Percentiles rank a stretch among this genome's conserved stretches.
Conservation (phyloP, 2,329 filamentous ascomycete species). For the Pestalotiopsis fici region DNA sequence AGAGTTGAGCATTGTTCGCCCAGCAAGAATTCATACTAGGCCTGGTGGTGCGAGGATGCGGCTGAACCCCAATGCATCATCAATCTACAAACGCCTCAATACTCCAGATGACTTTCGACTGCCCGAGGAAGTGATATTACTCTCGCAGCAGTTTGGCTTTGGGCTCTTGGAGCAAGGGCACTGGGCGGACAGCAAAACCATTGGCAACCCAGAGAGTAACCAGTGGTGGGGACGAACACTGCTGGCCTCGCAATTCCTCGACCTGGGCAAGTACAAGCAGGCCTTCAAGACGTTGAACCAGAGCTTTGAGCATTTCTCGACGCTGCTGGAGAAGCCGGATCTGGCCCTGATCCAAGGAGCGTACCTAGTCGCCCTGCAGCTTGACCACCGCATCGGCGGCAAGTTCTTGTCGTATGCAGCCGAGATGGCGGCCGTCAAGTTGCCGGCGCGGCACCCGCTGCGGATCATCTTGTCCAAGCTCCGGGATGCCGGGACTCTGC, state of each 20-base stretch:
- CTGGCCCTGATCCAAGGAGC: background rate
- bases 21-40: background rate
- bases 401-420: constrained; percentile 6
- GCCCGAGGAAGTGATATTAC: constrained; percentile 7
- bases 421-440: constrained; percentile 7
- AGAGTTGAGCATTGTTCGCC: background rate
- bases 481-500: background rate
- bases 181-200: background rate
- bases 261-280: constrained; percentile 5
- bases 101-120: background rate
- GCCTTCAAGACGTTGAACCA: background rate
- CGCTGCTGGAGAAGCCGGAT: constrained; percentile 3
- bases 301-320: constrained; percentile 4
- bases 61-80: background rate
- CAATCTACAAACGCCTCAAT: background rate
- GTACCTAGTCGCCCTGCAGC: constrained; percentile 1
- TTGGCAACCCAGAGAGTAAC: constrained; percentile 1
- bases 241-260: background rate
- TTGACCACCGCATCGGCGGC: background rate
- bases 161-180: background rate
- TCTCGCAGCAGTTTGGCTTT: background rate
- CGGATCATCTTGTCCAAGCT: background rate
- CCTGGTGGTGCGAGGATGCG: background rate
- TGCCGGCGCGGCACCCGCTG: background rate
- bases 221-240: constrained; percentile 4